Base-by-base conservation (phyloP, 1,284 basidiomycete genomes). In the Volvariella surrecta region DNA sequence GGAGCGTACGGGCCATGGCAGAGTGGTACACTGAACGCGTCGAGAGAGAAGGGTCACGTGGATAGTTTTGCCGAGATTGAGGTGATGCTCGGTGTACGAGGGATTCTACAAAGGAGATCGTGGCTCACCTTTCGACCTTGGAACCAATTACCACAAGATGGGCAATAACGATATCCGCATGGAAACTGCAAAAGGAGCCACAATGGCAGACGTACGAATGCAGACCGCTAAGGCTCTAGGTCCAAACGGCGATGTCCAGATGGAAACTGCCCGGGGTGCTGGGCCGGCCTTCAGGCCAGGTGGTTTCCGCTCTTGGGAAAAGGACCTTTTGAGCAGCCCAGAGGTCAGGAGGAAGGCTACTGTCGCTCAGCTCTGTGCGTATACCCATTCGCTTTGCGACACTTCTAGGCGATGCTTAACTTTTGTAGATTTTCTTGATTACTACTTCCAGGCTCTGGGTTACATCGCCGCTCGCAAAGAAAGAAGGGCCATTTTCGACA, bases 321-420 rank as follows among this genome's bases (percentile, higher is more conserved):
- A 75, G 47, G 84, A 90, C 54, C 67, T 94, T 28, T 58, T 95
- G 37, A 82, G 87, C 22, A 89, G 79, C 48, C 61, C 82, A 11
- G 94, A 97, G 60, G 84, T 96, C 44, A 89, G 80, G 59, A 77
- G 93, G 44, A 96, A 96, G 62, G 87, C 93, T 2, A 96, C 93
- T 3, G 90, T 97, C 9, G 92, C 92, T 18, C 94, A 97, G 58
- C 78, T 97, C 37, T 97, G 92, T 94, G 58, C 58, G 82, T 69
- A 41, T 32, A 15, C 40, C 37, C 38, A 22, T 24, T 43, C 39
- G 21, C 20, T 37, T 22, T 45, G 3, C 2, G 7, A 24, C 45
- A 31, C 43, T 21, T 17, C 41, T 21, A 44, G 47, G 31, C 52
- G 31, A 39, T 40, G 18, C 40, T 46, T 49, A 46, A 43, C 51